Base-by-base conservation (phyloP, 495 filamentous ascomycete species). In the Penicillium paradoxum region DNA sequence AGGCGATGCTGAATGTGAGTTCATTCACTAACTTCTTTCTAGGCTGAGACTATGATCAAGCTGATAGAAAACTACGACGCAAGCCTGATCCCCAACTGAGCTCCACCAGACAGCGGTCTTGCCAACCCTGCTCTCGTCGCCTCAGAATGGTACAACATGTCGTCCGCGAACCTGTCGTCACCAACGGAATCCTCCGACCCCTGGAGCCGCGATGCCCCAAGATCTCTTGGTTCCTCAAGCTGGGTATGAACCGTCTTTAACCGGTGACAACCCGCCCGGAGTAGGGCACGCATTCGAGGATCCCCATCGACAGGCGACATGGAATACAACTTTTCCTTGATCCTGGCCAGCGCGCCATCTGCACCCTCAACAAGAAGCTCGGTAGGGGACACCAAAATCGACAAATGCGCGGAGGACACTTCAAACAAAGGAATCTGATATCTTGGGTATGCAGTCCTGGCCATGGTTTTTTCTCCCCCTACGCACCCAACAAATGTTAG, bases 391-490 rank as follows among this genome's bases (percentile, higher is more conserved):
- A 33, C n/a, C 2, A 9, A 6, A 32, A 22, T 22, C 6, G 44
- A 6, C n/a, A 42, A 0, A 24, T 42, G 21, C 15, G 21, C 13
- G 17, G 29, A 32, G 43, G 43, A 45, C n/a, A 36, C 3, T n/a
- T 15, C 2, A 24, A 15, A 21, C 14, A 15, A 29, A 49, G 22
- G 46, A 29, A 49, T 3, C 15, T 38, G n/a, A 21, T 38, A 48
- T 25, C n/a, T 37, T 25, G 17, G 21, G 14, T 13, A 1, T 38
- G 46, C 33, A 13, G 33, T 49, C 46, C 46, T 18, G 33, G 34
- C 14, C 34, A 49, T 49, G 46, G 32, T 39, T 49, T 49, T 49
- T 36, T 22, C 46, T n/a, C n/a, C n/a, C 45, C 34, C 34, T 7
- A 32, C 11, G 41, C 46, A 29, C 22, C 22, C n/a, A 29, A 39